Percentiles rank a stretch among this genome's conserved stretches.
phyloP scores from a whole-genome alignment of 2,329 filamentous ascomycete genomes.

The Orbilia brochopaga region DNA sequence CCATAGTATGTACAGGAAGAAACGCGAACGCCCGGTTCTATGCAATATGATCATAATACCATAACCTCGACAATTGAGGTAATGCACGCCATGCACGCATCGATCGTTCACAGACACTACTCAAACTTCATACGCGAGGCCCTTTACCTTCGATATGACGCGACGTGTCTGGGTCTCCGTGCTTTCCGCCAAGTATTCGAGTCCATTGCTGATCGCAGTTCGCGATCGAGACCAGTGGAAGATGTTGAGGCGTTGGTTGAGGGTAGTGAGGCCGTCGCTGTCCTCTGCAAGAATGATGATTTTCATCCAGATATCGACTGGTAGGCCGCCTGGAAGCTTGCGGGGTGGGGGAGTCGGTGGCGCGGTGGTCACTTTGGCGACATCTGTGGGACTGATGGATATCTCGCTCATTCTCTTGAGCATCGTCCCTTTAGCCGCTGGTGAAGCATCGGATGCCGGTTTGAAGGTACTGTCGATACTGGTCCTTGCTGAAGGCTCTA shows the following conservation, averaged over 20 bases:
- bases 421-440: constrained; percentile 11
- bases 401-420: constrained; percentile 12
- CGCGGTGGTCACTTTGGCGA: neutral
- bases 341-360: neutral
- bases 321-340: constrained; percentile 30
- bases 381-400: neutral
- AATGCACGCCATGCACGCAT: too few species aligned
- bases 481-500: constrained; percentile 17
- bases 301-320: constrained; percentile 37
- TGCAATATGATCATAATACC: too few species aligned
- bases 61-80: too few species aligned
- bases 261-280: constrained; percentile 19
- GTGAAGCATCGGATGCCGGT: neutral
- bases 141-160: constrained; percentile 47
- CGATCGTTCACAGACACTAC: neutral
- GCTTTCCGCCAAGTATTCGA: constrained; percentile 37
- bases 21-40: too few species aligned
- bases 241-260: constrained; percentile 43
- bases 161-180: constrained; percentile 32
- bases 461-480: constrained; percentile 30
- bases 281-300: constrained; percentile 45
- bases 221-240: constrained; percentile 43
- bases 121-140: constrained; percentile 49
- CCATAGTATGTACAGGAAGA: neutral
- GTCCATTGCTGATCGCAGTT: constrained; percentile 22